Conservation (phyloP, 2,329 filamentous ascomycete species). For the Paraconiothyrium brasiliense region DNA sequence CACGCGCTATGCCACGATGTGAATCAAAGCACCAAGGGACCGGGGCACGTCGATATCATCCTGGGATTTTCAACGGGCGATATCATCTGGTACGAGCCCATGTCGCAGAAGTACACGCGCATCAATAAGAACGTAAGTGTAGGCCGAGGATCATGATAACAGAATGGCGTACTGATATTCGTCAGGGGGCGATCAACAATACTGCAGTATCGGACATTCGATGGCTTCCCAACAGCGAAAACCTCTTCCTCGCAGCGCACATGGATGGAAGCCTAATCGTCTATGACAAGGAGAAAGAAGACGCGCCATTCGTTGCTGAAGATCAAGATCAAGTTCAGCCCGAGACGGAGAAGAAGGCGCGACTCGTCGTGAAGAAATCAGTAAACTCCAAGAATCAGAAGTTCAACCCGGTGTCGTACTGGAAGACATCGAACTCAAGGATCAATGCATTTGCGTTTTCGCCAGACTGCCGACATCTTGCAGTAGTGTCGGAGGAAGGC, state of each 20-base stretch:
- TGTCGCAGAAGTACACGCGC: constrained; percentile 93
- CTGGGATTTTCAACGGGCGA: constrained; percentile 97
- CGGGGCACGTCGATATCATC: constrained; percentile 85
- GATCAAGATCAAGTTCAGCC: constrained; percentile 52
- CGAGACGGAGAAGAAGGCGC: constrained; percentile 49
- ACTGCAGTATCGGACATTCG: constrained; percentile 86
- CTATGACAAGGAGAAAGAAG: constrained; percentile 97
- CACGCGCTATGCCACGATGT: constrained; percentile 95
- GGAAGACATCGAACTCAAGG: constrained; percentile 90
- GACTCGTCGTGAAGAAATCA: constrained; percentile 83
- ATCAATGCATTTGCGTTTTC: constrained; percentile 94
- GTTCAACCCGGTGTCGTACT: constrained; percentile 87
- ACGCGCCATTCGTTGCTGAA: constrained; percentile 79
- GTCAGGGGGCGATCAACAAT: constrained; percentile 82
- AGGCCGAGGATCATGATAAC: not conserved
- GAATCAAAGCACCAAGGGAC: constrained; percentile 81
- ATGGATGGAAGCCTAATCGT: constrained; percentile 91
- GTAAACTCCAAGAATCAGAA: constrained; percentile 95
- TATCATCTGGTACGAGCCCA: constrained; percentile 98
- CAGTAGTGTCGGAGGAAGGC: constrained; percentile 91
- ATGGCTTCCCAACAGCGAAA: constrained; percentile 95
- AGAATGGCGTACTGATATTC: not conserved
- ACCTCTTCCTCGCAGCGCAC: constrained; percentile 89
- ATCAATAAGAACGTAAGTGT: constrained; percentile 87
- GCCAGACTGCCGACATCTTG: constrained; percentile 85